A percentile compares a stretch with the other conserved stretches of the same genome.
phyloP scores from a whole-genome alignment of 208 protist species.

The Crithidia thermophila region DNA sequence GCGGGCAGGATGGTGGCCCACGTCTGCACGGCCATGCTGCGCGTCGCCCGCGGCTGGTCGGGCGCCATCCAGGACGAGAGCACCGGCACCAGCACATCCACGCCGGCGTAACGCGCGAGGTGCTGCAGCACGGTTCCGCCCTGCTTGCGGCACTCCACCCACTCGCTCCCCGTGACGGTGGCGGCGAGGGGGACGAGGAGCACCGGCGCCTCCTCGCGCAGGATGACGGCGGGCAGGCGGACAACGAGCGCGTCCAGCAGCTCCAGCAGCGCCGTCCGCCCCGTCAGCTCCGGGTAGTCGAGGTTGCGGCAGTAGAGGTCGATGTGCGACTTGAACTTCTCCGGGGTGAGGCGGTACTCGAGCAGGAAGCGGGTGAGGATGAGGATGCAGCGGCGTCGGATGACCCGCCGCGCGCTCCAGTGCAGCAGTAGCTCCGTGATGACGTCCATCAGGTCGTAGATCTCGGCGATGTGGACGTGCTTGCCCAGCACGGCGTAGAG shows the following conservation, averaged over 20 bases:
- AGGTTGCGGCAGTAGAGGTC: conserved; percentile 87
- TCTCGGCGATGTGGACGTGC: conserved; percentile 82
- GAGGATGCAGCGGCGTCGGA: conserved; percentile 75
- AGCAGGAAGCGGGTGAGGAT: conserved; percentile 88
- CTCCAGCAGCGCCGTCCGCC: conserved; percentile 83
- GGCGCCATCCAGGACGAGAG: conserved; percentile 62
- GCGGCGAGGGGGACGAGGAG: conserved; percentile 76
- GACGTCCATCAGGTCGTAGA: conserved; percentile 90
- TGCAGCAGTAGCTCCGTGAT: conserved; percentile 90
- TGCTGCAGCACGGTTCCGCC: conserved; percentile 66
- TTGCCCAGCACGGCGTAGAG: conserved; percentile 90
- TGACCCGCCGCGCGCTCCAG: conserved; percentile 55
- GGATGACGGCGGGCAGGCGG: conserved; percentile 75
- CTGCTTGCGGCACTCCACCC: conserved; percentile 51
- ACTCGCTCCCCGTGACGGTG: conserved; percentile 66
- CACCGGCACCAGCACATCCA: conserved; percentile 78
- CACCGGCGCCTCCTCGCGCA: conserved; percentile 79
- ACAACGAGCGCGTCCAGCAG: conserved; percentile 68
- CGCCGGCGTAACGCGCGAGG: conserved; percentile 65
- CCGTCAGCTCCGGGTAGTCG: conserved; percentile 80
- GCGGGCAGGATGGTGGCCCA: conserved; percentile 74
- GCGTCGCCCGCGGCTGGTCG: conserved; percentile 43
- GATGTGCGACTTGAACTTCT: conserved; percentile 90
- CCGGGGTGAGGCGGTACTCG: conserved; percentile 89
- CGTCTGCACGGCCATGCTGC: conserved; percentile 69